A percentile compares a stretch with the other conserved stretches of the same genome.
Conservation (phyloP, 208 protist species). For the Leishmania tropica region DNA sequence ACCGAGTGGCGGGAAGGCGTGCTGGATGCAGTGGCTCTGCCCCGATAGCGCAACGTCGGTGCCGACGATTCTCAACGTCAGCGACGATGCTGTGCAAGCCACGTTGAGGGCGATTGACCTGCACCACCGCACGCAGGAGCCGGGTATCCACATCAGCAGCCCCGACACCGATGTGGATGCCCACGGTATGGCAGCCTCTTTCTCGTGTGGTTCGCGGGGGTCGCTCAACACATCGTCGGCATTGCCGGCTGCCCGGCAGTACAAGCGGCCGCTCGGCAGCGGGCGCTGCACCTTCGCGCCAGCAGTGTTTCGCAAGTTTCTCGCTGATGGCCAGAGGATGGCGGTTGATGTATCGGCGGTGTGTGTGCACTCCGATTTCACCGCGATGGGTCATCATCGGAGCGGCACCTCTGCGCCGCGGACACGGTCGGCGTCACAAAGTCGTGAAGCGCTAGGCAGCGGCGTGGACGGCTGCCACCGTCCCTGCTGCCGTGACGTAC, state of each 20-base stretch:
- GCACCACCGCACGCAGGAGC: no score
- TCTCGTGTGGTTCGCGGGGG: no score
- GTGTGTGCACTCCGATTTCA: conserved; percentile 18
- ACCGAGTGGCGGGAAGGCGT: not conserved
- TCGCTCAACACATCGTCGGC: no score
- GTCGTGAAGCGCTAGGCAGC: conserved; percentile 12
- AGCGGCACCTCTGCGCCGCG: not conserved
- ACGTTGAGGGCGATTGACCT: conserved; percentile 13
- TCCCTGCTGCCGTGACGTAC: conserved; percentile 1
- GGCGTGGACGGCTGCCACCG: conserved; percentile 1
- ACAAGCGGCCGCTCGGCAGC: conserved; percentile 1
- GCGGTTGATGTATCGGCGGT: conserved; percentile 25
- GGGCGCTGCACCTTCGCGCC: conserved; percentile 14
- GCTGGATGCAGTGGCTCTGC: conserved; percentile 16
- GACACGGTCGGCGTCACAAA: not conserved
- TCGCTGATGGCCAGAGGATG: conserved; percentile 6
- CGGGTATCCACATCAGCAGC: no score
- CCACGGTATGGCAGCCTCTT: no score
- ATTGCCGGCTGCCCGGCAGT: no score
- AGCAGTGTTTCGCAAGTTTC: conserved; percentile 14
- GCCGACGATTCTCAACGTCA: not conserved
- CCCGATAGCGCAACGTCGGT: not conserved
- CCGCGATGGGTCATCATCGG: conserved; percentile 16
- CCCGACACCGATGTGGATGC: not conserved
- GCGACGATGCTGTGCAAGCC: conserved; percentile 13